A percentile compares a stretch with the other conserved stretches of the same genome.
These are phyloP conservation scores for Terfezia claveryi DNA, from an alignment of 495 filamentous ascomycete genomes.

Conservation along the genomic window DNA sequence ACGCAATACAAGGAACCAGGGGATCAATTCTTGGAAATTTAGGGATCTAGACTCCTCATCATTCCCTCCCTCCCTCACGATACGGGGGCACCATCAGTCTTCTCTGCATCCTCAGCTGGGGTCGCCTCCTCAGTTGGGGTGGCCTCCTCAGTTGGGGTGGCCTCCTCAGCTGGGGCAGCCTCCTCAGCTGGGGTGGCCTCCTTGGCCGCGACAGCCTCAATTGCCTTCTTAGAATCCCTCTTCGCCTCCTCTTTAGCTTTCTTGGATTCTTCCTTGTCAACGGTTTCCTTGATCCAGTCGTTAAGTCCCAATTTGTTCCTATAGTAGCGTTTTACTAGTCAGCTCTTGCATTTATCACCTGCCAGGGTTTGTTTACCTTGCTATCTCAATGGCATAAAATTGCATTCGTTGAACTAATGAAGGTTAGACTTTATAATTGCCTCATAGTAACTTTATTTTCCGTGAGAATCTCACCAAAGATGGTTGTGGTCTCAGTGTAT, in stretches of 20 bases:
- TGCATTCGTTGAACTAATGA: slow-evolving; percentile 65
- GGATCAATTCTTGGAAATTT: too few species aligned
- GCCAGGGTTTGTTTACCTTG: slow-evolving; percentile 31
- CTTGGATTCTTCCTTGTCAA: slow-evolving; percentile 27
- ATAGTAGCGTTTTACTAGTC: slow-evolving; percentile 3
- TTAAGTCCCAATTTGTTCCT: slow-evolving; percentile 77
- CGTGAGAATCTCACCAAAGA: slow-evolving; percentile 40
- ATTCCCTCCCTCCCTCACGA: too few species aligned
- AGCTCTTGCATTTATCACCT: background rate
- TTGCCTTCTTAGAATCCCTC: slow-evolving; percentile 1
- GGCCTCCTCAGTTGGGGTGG: too few species aligned
- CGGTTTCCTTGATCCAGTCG: slow-evolving; percentile 84
- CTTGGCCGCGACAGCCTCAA: too few species aligned
- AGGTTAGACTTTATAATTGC: background rate
- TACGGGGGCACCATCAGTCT: too few species aligned
- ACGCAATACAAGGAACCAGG: too few species aligned
- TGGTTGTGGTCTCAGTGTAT: slow-evolving; percentile 73
- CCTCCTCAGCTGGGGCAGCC: too few species aligned
- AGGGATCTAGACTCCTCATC: too few species aligned
- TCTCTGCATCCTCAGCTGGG: too few species aligned
- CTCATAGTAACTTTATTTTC: background rate
- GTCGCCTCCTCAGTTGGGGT: too few species aligned
- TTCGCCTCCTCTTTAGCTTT: slow-evolving; percentile 11
- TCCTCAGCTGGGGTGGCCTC: too few species aligned
- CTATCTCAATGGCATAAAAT: slow-evolving; percentile 94